Percentiles rank a stretch among this genome's conserved stretches.
Evolutionary conservation across 345 rosid genomes (phyloP).

Genomic region (Eucalyptus fibrosa): DNA sequence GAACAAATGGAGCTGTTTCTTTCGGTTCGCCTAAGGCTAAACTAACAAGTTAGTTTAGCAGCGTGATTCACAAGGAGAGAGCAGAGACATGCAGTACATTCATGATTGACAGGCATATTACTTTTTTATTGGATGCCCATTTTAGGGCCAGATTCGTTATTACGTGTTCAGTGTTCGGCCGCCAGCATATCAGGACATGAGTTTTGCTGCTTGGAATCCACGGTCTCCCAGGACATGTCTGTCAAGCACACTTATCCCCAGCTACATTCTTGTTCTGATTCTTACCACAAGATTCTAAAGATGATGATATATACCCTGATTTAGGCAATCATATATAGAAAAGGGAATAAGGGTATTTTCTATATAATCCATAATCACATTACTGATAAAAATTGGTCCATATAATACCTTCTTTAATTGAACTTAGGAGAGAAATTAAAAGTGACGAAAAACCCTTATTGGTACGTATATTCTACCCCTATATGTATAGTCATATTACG

Average conservation of each 20-base stretch:
- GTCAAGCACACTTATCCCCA: not conserved
- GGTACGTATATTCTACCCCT: not conserved
- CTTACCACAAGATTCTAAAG: not conserved
- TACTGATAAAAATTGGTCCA: not conserved
- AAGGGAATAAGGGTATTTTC: not conserved
- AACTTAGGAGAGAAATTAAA: not conserved
- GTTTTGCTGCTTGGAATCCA: not conserved
- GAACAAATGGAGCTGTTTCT: not conserved
- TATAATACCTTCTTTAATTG: not conserved
- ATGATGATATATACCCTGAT: not conserved
- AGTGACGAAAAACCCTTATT: not conserved
- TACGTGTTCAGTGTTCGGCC: not conserved
- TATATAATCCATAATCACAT: not conserved
- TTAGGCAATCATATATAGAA: not conserved
- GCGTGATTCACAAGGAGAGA: not conserved
- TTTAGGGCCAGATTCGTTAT: not conserved
- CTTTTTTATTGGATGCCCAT: not conserved
- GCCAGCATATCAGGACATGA: not conserved
- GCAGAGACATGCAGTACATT: not conserved
- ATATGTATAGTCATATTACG: not conserved
- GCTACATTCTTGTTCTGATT: not conserved
- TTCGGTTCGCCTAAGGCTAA: not conserved
- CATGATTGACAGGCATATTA: not conserved
- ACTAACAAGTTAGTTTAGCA: not conserved
- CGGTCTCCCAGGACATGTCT: not conserved